phyloP scores from a whole-genome alignment of 1,284 basidiomycete genomes.

The Polyporus tsugae region DNA sequence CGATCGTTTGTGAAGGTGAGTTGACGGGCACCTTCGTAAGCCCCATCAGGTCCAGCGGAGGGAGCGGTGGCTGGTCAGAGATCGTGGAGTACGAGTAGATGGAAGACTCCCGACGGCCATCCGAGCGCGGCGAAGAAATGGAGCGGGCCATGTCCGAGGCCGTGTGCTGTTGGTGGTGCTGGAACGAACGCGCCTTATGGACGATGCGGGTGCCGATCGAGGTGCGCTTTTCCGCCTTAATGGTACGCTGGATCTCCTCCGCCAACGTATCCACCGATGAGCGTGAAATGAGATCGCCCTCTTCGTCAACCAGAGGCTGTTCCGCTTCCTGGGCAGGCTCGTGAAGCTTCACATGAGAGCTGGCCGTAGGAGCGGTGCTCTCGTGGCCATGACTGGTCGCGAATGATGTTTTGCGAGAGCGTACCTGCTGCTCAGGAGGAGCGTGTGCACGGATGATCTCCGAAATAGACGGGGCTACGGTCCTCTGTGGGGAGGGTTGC shows the following conservation, averaged over 20 bases:
- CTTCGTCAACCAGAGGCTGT: constrained; percentile 48
- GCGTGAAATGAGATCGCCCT: constrained; percentile 69
- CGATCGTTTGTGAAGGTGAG: constrained; percentile 74
- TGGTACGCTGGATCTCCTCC: constrained; percentile 76
- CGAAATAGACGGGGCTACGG: constrained; percentile 77
- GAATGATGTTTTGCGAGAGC: constrained; percentile 56
- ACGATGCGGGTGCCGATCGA: constrained; percentile 45
- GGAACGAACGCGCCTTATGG: constrained; percentile 56
- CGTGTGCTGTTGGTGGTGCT: constrained; percentile 49
- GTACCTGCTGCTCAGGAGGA: constrained; percentile 58
- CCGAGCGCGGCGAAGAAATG: constrained; percentile 60
- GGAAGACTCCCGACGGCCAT: constrained; percentile 48
- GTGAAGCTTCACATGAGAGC: constrained; percentile 25
- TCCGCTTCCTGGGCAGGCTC: constrained; percentile 9
- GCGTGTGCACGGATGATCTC: constrained; percentile 84
- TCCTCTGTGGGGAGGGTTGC: constrained; percentile 33
- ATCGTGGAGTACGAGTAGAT: constrained; percentile 48
- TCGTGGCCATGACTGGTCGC: constrained; percentile 55
- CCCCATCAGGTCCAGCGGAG: constrained; percentile 38
- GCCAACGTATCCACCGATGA: constrained; percentile 87
- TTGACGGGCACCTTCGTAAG: constrained; percentile 39
- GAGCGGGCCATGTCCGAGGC: constrained; percentile 58
- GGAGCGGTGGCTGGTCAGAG: constrained; percentile 50
- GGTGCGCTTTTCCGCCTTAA: constrained; percentile 64
- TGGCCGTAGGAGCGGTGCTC: constrained; percentile 40